Percentiles rank a stretch among this genome's conserved stretches.
These are phyloP conservation scores for Calvatia gigantea DNA, from an alignment of 768 basidiomycete species.

Conservation along the genomic window DNA sequence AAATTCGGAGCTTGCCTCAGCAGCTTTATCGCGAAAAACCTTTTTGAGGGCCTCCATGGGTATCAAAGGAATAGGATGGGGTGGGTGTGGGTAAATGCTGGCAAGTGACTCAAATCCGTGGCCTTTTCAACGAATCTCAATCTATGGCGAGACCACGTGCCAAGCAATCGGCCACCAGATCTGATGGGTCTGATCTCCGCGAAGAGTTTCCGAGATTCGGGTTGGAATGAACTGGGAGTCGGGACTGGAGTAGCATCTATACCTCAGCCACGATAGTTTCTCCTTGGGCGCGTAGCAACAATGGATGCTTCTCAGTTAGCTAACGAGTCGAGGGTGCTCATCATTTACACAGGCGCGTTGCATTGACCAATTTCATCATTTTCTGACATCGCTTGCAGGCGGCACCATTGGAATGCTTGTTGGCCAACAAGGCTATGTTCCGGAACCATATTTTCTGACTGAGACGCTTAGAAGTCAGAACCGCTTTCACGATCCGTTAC, in stretches of 20 bases:
- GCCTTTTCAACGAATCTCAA: slow-evolving; percentile 13
- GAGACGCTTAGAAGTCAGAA: slow-evolving; percentile 79
- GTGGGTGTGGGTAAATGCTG: slow-evolving; percentile 17
- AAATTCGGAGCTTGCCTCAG: slow-evolving; percentile 35
- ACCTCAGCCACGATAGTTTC: neutral
- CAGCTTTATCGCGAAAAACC: slow-evolving; percentile 65
- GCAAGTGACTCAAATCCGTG: slow-evolving; percentile 20
- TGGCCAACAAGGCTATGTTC: slow-evolving; percentile 72
- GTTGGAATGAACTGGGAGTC: neutral
- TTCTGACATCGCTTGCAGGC: slow-evolving; percentile 26
- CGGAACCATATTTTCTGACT: slow-evolving; percentile 85
- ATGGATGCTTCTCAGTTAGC: slow-evolving; percentile 51
- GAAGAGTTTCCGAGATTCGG: slow-evolving; percentile 3
- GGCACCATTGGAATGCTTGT: slow-evolving; percentile 91
- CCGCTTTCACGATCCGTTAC: slow-evolving; percentile 88
- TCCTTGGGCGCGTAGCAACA: slow-evolving; percentile 1
- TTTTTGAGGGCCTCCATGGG: slow-evolving; percentile 69
- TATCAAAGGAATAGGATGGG: slow-evolving; percentile 11
- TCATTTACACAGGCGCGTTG: slow-evolving; percentile 72
- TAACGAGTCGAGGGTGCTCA: slow-evolving; percentile 77
- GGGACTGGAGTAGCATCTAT: neutral
- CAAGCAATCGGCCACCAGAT: neutral
- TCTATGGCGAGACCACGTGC: slow-evolving; percentile 5
- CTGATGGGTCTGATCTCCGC: neutral
- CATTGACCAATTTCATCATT: neutral